A percentile compares a stretch with the other conserved stretches of the same genome.
Evolutionary conservation across 352 stramenopile genomes (phyloP).

Genomic region (Phytophthora boehmeriae): DNA sequence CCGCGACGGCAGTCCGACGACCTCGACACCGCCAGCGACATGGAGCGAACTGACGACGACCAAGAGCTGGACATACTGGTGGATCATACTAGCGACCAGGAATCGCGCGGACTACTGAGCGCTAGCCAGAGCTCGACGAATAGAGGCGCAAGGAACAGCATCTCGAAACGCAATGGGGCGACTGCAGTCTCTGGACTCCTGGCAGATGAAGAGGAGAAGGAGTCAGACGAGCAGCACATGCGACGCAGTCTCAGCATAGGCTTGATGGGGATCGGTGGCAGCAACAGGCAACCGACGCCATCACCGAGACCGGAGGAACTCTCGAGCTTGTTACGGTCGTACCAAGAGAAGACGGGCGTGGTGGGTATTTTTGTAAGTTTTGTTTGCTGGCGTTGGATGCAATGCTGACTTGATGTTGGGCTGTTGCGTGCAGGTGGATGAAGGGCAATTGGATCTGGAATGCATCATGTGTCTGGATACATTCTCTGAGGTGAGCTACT

Average conservation of each 20-base stretch:
- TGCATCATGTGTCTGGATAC: slow-evolving; percentile 89
- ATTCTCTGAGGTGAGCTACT: slow-evolving; percentile 47
- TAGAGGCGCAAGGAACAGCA: slow-evolving; percentile 14
- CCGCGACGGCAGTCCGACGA: slow-evolving; percentile 66
- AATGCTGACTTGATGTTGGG: slow-evolving; percentile 6
- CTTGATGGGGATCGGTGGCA: slow-evolving; percentile 30
- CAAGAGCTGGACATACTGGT: slow-evolving; percentile 34
- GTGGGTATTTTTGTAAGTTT: slow-evolving; percentile 21
- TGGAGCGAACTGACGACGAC: slow-evolving; percentile 33
- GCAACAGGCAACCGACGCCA: slow-evolving; percentile 40
- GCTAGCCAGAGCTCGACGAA: slow-evolving; percentile 15
- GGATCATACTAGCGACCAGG: slow-evolving; percentile 13
- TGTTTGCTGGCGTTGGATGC: background rate
- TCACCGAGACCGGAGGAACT: slow-evolving; percentile 34
- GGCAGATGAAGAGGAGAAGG: slow-evolving; percentile 29
- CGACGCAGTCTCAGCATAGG: slow-evolving; percentile 25
- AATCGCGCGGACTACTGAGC: slow-evolving; percentile 52
- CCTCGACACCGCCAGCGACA: slow-evolving; percentile 32
- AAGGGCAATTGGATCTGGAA: slow-evolving; percentile 75
- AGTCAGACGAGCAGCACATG: slow-evolving; percentile 26
- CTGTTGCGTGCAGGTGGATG: slow-evolving; percentile 46
- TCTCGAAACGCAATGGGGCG: slow-evolving; percentile 24
- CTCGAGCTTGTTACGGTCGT: slow-evolving; percentile 58
- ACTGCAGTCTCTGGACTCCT: slow-evolving; percentile 8
- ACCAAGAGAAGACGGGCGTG: slow-evolving; percentile 68